These are phyloP conservation scores for Stachybotrys chartarum DNA, from an alignment of 2,329 filamentous ascomycete species.

Conservation along the genomic window DNA sequence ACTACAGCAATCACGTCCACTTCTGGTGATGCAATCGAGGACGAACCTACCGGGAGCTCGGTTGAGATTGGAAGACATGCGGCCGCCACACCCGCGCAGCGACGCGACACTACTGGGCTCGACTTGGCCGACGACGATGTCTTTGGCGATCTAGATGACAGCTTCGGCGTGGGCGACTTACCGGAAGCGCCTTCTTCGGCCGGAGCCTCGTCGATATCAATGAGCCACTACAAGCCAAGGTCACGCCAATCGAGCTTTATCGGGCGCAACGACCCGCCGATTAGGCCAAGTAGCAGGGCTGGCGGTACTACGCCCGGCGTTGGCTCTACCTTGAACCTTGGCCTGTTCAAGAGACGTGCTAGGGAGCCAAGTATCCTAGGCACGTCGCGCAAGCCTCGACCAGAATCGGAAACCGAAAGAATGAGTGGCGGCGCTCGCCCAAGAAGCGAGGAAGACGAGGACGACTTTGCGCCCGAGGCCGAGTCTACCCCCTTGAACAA, in stretches of 20 bases:
- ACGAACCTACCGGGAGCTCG: conserved; percentile 22
- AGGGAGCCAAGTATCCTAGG: conserved; percentile 57
- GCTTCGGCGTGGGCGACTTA: conserved; percentile 32
- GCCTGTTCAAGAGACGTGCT: conserved; percentile 48
- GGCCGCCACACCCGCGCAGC: conserved; percentile 23
- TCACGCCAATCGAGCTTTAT: conserved; percentile 44
- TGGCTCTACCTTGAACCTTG: conserved; percentile 47
- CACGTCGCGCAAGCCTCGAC: conserved; percentile 35
- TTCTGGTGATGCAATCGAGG: conserved; percentile 15
- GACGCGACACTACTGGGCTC: conserved; percentile 37
- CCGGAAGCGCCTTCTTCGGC: conserved; percentile 27
- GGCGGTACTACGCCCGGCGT: conserved; percentile 39
- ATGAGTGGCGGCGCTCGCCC: conserved; percentile 18
- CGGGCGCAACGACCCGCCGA: conserved; percentile 42
- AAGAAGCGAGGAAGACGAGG: conserved; percentile 32
- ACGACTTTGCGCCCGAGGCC: conserved; percentile 53
- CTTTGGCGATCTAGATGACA: conserved; percentile 37
- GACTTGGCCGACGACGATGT: conserved; percentile 40
- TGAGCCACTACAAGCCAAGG: conserved; percentile 37
- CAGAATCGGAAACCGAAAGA: conserved; percentile 23
- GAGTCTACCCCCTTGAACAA: conserved; percentile 59
- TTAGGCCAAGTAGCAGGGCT: conserved; percentile 42
- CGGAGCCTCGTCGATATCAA: conserved; percentile 33
- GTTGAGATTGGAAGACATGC: conserved; percentile 30
- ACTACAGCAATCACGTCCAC: conserved; percentile 13